Base-by-base conservation (phyloP, 371 early-diverging fungal genomes). In the Batrachochytrium dendrobatidis region DNA sequence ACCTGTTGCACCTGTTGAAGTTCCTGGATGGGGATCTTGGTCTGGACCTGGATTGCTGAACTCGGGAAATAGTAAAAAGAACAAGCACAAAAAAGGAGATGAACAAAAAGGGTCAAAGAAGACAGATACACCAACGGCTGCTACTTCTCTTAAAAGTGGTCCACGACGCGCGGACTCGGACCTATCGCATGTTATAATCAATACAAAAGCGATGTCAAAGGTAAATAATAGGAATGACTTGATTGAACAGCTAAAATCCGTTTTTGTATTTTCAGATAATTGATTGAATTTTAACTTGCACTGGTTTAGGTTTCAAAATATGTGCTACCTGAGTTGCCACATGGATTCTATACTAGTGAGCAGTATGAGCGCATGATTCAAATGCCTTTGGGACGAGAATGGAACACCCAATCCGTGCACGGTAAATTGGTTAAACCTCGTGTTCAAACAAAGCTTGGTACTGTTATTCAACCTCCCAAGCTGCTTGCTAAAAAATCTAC, bases 341-440 rank as follows among this genome's bases (percentile, higher is more conserved):
- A 82, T 74, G 91, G 91, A n/a, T 95, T 84, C 77, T 83, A 84
- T 64, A 88, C 75, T 3, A 71, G 79, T 62, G 87, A 88, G 59
- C 93, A 94, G 73, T 95, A 93, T 74, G 94, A 94, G 66, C 79
- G 84, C 51, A 84, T 84, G 22, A 73, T 95, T 56, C 81, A 83
- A 35, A 74, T 83, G 45, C 95, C 97, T 48, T 66, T 96, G n/a
- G 97, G 97, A 54, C 83, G 81, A 62, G 95, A 96, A 75, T 96
- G 97, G 97, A 94, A 92, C 67, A 86, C 98, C 2, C 73, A 81
- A 31, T 69, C 76, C 49, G 77, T 86, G 3, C 84, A 85, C 76
- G 69, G 77, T 31, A 85, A 85, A 73, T 64, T 83, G 58, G 85
- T 86, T 52, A 80, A 84, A 73, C 98, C 98, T 18, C 77, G 84